Base-by-base conservation (phyloP, 2,329 filamentous ascomycete genomes). In the Penicillium sp. region DNA sequence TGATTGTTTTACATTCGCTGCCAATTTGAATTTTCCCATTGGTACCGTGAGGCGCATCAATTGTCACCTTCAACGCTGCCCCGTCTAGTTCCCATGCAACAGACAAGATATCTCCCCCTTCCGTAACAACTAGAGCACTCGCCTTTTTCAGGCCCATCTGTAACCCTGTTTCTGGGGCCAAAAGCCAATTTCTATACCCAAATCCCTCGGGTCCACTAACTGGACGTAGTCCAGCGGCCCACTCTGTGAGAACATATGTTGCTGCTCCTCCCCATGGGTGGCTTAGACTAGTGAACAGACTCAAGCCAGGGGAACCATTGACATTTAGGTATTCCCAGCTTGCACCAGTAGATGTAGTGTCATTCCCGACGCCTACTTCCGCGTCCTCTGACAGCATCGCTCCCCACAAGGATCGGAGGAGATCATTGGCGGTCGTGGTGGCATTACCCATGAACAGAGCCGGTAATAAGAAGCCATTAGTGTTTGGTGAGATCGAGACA, bases 261-360 rank as follows among this genome's bases (percentile, higher is more conserved):
- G 78, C 74, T 6, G 77, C 78, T 0, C 72, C 77, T 31, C 77
- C 75, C 79, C 78, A 81, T 0, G 78, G 77, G 57, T 81, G 78
- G 1, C 70, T 66, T 1, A 79, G 63, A 43, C 73, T 77, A 1
- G 79, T 82, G 62, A 73, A 81, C 0, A 77, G 58, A 11, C 70
- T 70, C 1, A 81, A 66, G 0, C 77, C 78, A 0, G 79, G 78
- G 0, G 66, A 65, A 1, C 73, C 72, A 26, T 75, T 67, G 0
- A 72, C 69, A 39, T 72, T 69, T 1, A 80, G 66, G 45, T 81
- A 81, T 58, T 81, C 78, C 78, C 80, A 82, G 19, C 70, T 73
- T 7, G 77, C 70, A 6, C 78, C 78, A 2, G 72, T 75, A 25
- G 46, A 19, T 27, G 48, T 54, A 11, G 42, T 67, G 67, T 55